These are phyloP conservation scores for Buddleja alternifolia DNA, from an alignment of 257 asterid species.

Conservation along the genomic window DNA sequence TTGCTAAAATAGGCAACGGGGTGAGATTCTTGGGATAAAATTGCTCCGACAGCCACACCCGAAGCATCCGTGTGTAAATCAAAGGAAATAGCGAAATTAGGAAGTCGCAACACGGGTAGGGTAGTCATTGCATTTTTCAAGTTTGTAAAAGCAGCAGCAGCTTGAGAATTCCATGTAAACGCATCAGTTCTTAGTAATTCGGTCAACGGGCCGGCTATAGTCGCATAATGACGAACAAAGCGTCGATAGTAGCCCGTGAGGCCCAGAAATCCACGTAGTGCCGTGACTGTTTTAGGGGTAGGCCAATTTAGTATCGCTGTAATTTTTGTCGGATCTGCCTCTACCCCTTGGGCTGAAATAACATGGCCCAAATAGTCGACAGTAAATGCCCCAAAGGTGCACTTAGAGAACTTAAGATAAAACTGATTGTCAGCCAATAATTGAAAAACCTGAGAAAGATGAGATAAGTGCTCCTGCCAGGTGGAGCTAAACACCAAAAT, in stretches of 20 bases:
- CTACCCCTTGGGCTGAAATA: neutral
- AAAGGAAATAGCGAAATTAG: neutral
- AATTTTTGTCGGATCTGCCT: neutral
- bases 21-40: neutral
- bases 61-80: neutral
- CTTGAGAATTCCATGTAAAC: neutral
- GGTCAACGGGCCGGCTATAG: neutral
- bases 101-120: neutral
- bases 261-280: slow-evolving; percentile 6
- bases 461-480: neutral
- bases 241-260: slow-evolving; percentile 6
- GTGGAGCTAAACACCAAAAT: neutral
- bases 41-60: neutral
- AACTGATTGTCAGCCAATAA: neutral
- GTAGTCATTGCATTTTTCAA: neutral
- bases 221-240: slow-evolving; percentile 10
- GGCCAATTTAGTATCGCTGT: neutral
- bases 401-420: slow-evolving; percentile 13
- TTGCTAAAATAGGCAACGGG: slow-evolving; percentile 10
- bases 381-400: neutral
- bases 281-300: neutral
- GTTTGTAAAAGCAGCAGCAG: neutral
- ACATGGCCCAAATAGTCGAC: slow-evolving; percentile 7
- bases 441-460: neutral
- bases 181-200: no score